A percentile compares a stretch with the other conserved stretches of the same genome.
Conservation (phyloP, 768 basidiomycete species). For the Lentinula sp. region DNA sequence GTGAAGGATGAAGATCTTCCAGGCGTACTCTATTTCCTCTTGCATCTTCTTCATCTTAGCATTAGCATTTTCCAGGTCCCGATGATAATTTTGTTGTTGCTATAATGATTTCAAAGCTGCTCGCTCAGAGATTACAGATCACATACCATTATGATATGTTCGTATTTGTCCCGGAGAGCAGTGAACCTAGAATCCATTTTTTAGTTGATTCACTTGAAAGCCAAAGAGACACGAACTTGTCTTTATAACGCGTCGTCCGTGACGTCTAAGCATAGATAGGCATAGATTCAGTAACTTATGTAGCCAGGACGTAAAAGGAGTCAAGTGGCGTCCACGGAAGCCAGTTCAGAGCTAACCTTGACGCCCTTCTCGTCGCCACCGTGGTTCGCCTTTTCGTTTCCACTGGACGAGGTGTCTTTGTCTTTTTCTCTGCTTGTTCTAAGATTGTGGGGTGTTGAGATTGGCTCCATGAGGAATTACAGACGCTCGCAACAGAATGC, state of each 20-base stretch:
- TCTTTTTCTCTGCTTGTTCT: not conserved
- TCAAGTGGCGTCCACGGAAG: not conserved
- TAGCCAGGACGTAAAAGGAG: not conserved
- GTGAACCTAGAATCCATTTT: conserved; percentile 31
- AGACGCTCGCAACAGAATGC: not conserved
- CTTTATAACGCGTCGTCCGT: conserved; percentile 2
- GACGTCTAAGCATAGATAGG: not conserved
- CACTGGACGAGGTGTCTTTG: not conserved
- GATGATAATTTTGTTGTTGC: conserved; percentile 31
- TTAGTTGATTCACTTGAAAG: not conserved
- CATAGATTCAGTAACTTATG: not conserved
- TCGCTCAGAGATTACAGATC: not conserved
- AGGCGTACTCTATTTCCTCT: conserved; percentile 43
- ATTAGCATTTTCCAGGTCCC: conserved; percentile 32
- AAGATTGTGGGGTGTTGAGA: not conserved
- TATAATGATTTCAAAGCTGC: conserved; percentile 10
- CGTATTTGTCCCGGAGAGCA: conserved; percentile 38
- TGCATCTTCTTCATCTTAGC: conserved; percentile 38
- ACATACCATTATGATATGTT: conserved; percentile 35
- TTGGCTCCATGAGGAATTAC: not conserved
- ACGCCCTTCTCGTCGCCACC: not conserved
- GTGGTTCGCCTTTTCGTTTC: not conserved
- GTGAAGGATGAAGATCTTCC: not conserved
- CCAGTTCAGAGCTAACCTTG: not conserved
- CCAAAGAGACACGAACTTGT: conserved; percentile 1